Percentiles rank a stretch among this genome's conserved stretches.
phyloP scores from a whole-genome alignment of 2,329 filamentous ascomycete species.

The Lecanicillium sp. region DNA sequence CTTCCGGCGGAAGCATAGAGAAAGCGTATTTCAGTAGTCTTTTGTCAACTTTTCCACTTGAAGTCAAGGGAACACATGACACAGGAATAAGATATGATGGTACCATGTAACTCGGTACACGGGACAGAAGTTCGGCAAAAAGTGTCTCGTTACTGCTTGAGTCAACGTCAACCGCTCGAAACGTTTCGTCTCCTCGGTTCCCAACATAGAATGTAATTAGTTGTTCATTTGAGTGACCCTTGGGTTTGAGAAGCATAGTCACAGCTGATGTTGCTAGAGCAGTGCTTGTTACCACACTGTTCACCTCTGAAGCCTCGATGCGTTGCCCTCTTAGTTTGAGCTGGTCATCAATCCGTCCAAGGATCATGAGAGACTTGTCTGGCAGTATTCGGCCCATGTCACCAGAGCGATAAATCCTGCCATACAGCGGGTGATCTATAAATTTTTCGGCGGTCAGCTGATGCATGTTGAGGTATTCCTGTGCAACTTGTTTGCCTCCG shows the following conservation, averaged over 20 bases:
- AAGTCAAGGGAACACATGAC: slow-evolving; percentile 58
- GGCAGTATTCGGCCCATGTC: slow-evolving; percentile 73
- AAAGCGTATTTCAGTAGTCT: slow-evolving; percentile 41
- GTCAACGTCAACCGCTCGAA: slow-evolving; percentile 29
- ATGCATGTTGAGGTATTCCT: slow-evolving; percentile 62
- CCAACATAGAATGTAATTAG: slow-evolving; percentile 65
- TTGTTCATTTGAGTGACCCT: slow-evolving; percentile 33
- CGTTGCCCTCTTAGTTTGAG: slow-evolving; percentile 74
- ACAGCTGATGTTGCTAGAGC: slow-evolving; percentile 50
- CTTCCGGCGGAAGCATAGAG: slow-evolving; percentile 30
- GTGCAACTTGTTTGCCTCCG: slow-evolving; percentile 72
- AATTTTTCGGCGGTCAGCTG: slow-evolving; percentile 59
- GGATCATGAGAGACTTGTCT: slow-evolving; percentile 66
- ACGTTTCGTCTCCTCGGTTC: slow-evolving; percentile 12
- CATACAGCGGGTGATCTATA: slow-evolving; percentile 57
- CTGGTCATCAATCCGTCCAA: slow-evolving; percentile 69
- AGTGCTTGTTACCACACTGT: slow-evolving; percentile 47
- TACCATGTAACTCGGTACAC: slow-evolving; percentile 69
- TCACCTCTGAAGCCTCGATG: slow-evolving; percentile 73
- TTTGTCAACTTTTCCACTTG: slow-evolving; percentile 68
- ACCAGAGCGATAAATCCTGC: slow-evolving; percentile 72
- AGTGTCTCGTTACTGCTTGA: slow-evolving; percentile 32
- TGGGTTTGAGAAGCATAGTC: slow-evolving; percentile 47
- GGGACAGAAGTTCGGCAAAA: slow-evolving; percentile 43
- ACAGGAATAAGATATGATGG: slow-evolving; percentile 68